Evolutionary conservation across 441 rosid genomes (phyloP).

Genomic region (Jatropha multifida): DNA sequence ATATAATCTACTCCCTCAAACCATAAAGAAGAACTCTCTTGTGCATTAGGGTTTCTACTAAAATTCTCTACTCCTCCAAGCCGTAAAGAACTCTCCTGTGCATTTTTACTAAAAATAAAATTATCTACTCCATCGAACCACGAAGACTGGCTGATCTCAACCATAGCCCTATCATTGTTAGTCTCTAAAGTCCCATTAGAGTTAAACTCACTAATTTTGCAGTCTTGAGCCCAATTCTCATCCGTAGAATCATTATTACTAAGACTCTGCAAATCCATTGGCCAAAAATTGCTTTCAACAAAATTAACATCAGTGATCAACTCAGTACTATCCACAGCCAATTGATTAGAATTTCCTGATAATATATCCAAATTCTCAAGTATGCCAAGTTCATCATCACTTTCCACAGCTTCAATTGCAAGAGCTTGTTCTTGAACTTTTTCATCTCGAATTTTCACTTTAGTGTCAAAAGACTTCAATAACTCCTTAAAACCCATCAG

Average conservation of each 20-base stretch:
- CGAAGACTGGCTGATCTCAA: too few species aligned
- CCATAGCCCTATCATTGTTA: too few species aligned
- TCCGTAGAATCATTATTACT: not conserved
- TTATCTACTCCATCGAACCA: too few species aligned
- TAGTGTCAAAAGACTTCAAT: not conserved
- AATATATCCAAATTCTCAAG: not conserved
- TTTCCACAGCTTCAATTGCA: not conserved
- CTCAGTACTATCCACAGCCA: not conserved
- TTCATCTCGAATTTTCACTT: not conserved
- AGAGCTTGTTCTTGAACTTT: not conserved
- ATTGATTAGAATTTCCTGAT: not conserved
- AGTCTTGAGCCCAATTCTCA: too few species aligned
- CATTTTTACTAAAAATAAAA: too few species aligned
- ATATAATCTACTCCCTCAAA: too few species aligned
- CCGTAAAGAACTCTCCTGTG: too few species aligned
- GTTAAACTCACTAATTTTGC: too few species aligned
- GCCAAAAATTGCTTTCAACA: not conserved
- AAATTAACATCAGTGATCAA: not conserved
- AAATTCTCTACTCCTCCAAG: too few species aligned
- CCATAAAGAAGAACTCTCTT: too few species aligned
- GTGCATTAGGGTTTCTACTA: too few species aligned
- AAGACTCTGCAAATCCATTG: not conserved
- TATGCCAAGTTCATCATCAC: not conserved
- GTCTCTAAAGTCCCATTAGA: too few species aligned
- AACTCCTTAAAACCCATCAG: conserved; percentile 6